These are phyloP conservation scores for Firmiana major DNA, from an alignment of 345 rosid genomes.

Conservation along the genomic window DNA sequence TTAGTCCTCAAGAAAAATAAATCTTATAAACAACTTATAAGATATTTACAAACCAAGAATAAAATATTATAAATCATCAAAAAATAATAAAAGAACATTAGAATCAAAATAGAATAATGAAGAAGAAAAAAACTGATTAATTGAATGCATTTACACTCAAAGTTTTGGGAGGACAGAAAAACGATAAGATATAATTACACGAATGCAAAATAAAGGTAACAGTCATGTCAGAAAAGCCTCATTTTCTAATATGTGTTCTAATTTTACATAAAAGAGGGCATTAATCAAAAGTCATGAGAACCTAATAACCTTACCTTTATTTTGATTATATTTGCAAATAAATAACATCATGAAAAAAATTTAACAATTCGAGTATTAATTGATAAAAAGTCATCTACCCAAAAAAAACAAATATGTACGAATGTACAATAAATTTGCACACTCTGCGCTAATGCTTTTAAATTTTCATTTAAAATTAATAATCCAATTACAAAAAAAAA, in stretches of 20 bases:
- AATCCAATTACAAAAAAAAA: not conserved
- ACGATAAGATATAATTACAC: not conserved
- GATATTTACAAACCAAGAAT: not conserved
- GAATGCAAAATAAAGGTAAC: not conserved
- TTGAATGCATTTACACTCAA: not conserved
- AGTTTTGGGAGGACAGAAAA: not conserved
- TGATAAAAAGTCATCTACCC: not conserved
- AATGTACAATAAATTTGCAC: not conserved
- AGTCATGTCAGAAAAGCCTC: not conserved
- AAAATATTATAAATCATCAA: not conserved
- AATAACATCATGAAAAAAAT: not conserved
- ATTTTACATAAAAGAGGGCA: not conserved
- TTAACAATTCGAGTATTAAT: not conserved
- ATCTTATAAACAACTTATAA: not conserved
- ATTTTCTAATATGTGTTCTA: not conserved
- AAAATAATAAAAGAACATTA: not conserved
- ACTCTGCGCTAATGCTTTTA: not conserved
- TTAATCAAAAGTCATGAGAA: not conserved
- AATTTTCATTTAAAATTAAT: not conserved
- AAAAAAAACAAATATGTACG: not conserved
- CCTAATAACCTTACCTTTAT: not conserved
- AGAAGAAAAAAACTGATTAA: not conserved
- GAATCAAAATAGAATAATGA: slow-evolving; percentile 6
- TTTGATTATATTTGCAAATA: not conserved
- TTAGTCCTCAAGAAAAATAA: not conserved